phyloP scores from a whole-genome alignment of 495 filamentous ascomycete species.

The Neurospora sp. region DNA sequence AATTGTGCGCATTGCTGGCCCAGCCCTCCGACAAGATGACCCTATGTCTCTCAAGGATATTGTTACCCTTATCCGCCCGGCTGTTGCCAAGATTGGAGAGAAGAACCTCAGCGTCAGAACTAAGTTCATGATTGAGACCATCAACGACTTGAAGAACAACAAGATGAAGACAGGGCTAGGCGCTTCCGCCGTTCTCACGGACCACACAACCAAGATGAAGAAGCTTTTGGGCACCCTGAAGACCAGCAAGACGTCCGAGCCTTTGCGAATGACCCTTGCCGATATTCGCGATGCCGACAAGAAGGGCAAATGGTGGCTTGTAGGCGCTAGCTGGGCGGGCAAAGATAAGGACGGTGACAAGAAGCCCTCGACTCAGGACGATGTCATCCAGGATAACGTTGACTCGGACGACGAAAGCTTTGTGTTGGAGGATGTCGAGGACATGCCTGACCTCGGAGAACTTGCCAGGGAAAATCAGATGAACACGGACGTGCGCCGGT shows the following conservation, averaged over 20 bases:
- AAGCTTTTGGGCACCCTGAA: conserved; percentile 70
- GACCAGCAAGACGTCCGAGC: conserved; percentile 62
- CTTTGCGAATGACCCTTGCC: conserved; percentile 65
- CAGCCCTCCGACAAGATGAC: conserved; percentile 81
- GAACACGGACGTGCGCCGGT: conserved; percentile 88
- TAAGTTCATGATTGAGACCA: conserved; percentile 96
- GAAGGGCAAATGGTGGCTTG: conserved; percentile 96
- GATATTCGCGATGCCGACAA: conserved; percentile 75
- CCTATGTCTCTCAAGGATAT: conserved; percentile 87
- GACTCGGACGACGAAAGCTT: conserved; percentile 20
- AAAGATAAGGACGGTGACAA: conserved; percentile 21
- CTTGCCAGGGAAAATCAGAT: conserved; percentile 79
- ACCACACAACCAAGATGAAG: conserved; percentile 77
- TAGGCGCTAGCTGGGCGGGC: conserved; percentile 77
- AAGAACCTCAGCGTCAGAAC: conserved; percentile 73
- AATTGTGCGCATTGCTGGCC: conserved; percentile 69
- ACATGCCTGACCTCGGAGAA: conserved; percentile 50
- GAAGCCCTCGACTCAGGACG: conserved; percentile 25
- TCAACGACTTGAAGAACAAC: conserved; percentile 91
- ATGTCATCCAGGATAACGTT: conserved; percentile 16
- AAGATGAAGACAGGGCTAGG: conserved; percentile 62
- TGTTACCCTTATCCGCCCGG: conserved; percentile 64
- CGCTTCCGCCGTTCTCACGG: conserved; percentile 52
- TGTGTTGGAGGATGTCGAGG: conserved; percentile 36
- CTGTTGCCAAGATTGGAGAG: conserved; percentile 55